phyloP scores from a whole-genome alignment of 768 basidiomycete genomes.

The Epithele typhae region DNA sequence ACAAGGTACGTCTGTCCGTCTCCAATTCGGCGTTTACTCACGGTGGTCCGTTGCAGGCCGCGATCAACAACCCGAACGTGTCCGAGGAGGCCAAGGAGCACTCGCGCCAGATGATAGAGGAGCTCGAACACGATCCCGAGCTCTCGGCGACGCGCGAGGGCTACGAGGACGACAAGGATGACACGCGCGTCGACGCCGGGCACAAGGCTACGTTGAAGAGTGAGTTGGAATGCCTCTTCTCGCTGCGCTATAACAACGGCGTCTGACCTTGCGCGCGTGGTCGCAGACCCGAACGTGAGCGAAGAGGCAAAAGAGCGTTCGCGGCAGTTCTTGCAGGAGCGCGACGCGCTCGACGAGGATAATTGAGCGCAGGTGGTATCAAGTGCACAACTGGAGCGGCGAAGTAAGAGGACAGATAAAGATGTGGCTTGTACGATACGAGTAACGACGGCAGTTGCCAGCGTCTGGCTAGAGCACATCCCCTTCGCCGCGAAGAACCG shows the following conservation, averaged over 20 bases:
- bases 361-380: too few relatives aligned
- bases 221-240: conserved; percentile 10
- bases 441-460: too few relatives aligned
- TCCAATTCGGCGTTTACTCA: too few relatives aligned
- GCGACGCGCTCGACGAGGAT: conserved; percentile 12
- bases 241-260: not conserved
- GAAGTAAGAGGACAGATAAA: too few relatives aligned
- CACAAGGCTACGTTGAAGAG: conserved; percentile 26
- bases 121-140: conserved; percentile 16
- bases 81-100: conserved; percentile 30
- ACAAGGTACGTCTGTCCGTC: conserved; percentile 17
- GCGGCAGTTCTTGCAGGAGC: conserved; percentile 20
- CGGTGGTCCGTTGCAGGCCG: conserved; percentile 15
- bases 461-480: too few relatives aligned
- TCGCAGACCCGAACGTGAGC: conserved; percentile 25
- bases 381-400: too few relatives aligned
- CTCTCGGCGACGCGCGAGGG: conserved; percentile 11
- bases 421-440: too few relatives aligned
- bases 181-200: conserved; percentile 22
- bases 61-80: conserved; percentile 27
- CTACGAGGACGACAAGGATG: conserved; percentile 18
- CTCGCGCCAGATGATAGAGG: conserved; percentile 22
- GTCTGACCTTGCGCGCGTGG: not conserved
- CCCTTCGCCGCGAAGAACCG: too few relatives aligned
- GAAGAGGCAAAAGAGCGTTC: conserved; percentile 26